Evolutionary conservation across 768 basidiomycete genomes (phyloP).

Genomic region (Pulveroboletus sp.): DNA sequence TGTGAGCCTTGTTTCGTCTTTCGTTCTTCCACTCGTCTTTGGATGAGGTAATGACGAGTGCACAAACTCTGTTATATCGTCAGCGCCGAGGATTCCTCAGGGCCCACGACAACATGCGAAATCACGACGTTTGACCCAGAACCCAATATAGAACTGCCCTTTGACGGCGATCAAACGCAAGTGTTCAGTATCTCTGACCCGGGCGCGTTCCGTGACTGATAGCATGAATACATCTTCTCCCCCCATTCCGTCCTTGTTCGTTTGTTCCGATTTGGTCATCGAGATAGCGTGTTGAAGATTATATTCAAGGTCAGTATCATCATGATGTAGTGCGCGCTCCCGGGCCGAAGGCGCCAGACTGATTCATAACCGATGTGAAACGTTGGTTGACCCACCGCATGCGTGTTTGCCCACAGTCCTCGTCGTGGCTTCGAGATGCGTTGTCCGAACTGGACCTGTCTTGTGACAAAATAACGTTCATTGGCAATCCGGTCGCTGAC

Average conservation of each 20-base stretch:
- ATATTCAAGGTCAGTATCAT: slow-evolving; percentile 66
- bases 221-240: not conserved
- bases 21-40: too few species aligned
- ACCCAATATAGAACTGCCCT: slow-evolving; percentile 72
- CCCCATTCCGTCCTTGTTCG: not conserved
- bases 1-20: slow-evolving; percentile 63
- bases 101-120: slow-evolving; percentile 84
- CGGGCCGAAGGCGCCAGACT: not conserved
- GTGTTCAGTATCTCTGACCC: slow-evolving; percentile 4
- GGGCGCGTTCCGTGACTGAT: slow-evolving; percentile 8
- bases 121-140: slow-evolving; percentile 84
- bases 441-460: slow-evolving; percentile 88
- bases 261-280: not conserved
- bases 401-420: slow-evolving; percentile 40
- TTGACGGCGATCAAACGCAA: slow-evolving; percentile 63
- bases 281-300: slow-evolving; percentile 62
- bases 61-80: not conserved
- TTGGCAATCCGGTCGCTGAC: slow-evolving; percentile 58
- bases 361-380: not conserved
- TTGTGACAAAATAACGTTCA: slow-evolving; percentile 79
- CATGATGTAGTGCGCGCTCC: not conserved
- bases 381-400: not conserved
- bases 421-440: slow-evolving; percentile 92
- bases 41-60: slow-evolving; percentile 3
- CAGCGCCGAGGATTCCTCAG: slow-evolving; percentile 73